Evolutionary conservation across 2,329 filamentous ascomycete species (phyloP).

Genomic region (Venturia aucupariae): DNA sequence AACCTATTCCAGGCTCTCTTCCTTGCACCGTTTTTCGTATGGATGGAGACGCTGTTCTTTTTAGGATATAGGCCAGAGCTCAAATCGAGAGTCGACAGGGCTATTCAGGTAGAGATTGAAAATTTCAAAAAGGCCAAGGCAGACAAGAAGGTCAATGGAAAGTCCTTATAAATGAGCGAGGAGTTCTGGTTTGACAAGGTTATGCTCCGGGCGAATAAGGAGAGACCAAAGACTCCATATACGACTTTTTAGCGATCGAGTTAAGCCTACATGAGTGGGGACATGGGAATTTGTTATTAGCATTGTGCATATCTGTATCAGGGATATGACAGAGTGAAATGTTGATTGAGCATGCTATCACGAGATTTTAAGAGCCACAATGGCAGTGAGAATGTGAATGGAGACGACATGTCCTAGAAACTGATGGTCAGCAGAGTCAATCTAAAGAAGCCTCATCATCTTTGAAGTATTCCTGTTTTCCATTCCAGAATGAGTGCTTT

Average conservation of each 20-base stretch:
- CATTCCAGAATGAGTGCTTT: background rate
- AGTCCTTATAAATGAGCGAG: conserved; percentile 15
- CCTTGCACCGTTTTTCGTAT: conserved; percentile 91
- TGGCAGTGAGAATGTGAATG: background rate
- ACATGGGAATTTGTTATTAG: background rate
- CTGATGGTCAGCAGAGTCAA: background rate
- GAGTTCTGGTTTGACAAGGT: background rate
- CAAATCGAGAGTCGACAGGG: conserved; percentile 68
- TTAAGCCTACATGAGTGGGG: background rate
- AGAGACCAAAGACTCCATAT: background rate
- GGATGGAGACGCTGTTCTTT: conserved; percentile 86
- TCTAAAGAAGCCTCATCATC: background rate
- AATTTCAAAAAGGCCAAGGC: conserved; percentile 56
- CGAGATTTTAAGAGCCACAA: background rate
- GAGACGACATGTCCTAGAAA: background rate
- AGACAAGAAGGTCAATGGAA: conserved; percentile 27
- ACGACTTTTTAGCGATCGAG: background rate
- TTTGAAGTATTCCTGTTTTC: background rate
- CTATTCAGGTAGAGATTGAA: conserved; percentile 64
- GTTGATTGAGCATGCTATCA: background rate
- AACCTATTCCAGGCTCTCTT: conserved; percentile 89
- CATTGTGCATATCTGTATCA: background rate
- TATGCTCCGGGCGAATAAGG: background rate
- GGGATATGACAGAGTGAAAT: background rate
- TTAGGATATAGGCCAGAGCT: conserved; percentile 86